Evolutionary conservation across 352 stramenopile species (phyloP).

Genomic region (Globisporangium canariense): DNA sequence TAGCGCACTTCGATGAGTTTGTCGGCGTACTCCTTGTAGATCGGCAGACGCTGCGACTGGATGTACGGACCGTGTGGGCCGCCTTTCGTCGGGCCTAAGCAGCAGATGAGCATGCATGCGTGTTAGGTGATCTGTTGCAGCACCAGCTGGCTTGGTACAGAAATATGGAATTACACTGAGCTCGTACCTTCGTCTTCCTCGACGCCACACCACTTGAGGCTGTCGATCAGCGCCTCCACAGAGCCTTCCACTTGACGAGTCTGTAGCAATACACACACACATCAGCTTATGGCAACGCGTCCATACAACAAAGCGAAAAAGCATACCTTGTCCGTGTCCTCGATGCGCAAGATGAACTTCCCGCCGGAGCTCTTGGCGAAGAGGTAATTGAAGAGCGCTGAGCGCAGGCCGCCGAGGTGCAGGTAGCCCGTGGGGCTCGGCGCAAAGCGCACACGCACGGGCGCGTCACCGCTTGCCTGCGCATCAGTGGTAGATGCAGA

Average conservation of each 20-base stretch:
- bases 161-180: not conserved
- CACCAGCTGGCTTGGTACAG: not conserved
- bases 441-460: conserved; percentile 83
- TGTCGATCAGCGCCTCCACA: conserved; percentile 79
- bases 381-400: conserved; percentile 92
- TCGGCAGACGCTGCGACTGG: conserved; percentile 93
- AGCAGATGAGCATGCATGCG: not conserved
- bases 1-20: conserved; percentile 74
- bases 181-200: conserved; percentile 93
- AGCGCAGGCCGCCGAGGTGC: conserved; percentile 89
- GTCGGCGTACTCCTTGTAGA: conserved; percentile 92
- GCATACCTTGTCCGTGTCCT: conserved; percentile 89
- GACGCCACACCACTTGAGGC: conserved; percentile 94
- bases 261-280: conserved; percentile 15
- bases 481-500: not conserved
- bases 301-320: not conserved
- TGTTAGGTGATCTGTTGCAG: no score
- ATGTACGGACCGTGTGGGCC: conserved; percentile 94
- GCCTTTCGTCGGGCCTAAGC: conserved; percentile 81
- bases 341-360: conserved; percentile 89
- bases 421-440: conserved; percentile 89
- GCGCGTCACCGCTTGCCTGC: not conserved
- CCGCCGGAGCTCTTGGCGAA: conserved; percentile 84
- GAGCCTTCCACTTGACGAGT: conserved; percentile 86
- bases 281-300: not conserved